A percentile compares a stretch with the other conserved stretches of the same genome.
Conservation (phyloP, 352 stramenopile species). For the Phytophthora pistaciae region DNA sequence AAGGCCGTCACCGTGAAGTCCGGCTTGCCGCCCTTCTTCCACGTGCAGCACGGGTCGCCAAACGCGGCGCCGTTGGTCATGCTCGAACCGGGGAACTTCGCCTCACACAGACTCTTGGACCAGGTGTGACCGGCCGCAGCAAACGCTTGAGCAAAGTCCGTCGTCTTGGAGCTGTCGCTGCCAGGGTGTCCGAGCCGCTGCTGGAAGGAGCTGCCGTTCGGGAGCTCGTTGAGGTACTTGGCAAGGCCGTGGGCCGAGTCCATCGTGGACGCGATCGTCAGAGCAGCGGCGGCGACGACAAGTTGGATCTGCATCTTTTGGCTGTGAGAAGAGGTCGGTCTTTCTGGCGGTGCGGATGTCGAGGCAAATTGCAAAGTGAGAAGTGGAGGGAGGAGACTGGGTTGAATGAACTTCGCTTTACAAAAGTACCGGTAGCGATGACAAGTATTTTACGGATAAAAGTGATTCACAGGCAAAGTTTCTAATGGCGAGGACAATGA, state of each 20-base stretch:
- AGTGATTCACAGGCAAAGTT: background rate
- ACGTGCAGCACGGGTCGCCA: conserved; percentile 43
- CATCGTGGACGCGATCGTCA: conserved; percentile 23
- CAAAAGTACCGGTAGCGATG: background rate
- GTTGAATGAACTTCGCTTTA: background rate
- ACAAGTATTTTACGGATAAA: conserved; percentile 4
- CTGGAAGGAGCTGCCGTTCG: conserved; percentile 48
- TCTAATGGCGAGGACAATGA: background rate
- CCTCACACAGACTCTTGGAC: conserved; percentile 42
- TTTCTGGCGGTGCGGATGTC: conserved; percentile 7
- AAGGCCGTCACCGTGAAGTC: conserved; percentile 42
- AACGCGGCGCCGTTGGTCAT: conserved; percentile 48
- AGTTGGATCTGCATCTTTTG: conserved; percentile 30
- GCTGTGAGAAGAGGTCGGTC: background rate
- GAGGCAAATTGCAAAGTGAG: conserved; percentile 30
- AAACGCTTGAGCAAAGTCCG: conserved; percentile 50
- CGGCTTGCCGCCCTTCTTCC: conserved; percentile 39
- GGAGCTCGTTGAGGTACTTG: conserved; percentile 47
- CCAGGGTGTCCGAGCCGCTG: conserved; percentile 48
- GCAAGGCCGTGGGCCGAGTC: conserved; percentile 19
- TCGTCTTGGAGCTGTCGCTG: conserved; percentile 33
- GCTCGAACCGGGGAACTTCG: conserved; percentile 41
- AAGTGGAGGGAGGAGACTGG: background rate
- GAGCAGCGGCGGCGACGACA: conserved; percentile 6
- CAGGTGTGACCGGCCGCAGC: conserved; percentile 36